Evolutionary conservation across 148 eudicot species (phyloP).

Genomic region (Polygonum aviculare): DNA sequence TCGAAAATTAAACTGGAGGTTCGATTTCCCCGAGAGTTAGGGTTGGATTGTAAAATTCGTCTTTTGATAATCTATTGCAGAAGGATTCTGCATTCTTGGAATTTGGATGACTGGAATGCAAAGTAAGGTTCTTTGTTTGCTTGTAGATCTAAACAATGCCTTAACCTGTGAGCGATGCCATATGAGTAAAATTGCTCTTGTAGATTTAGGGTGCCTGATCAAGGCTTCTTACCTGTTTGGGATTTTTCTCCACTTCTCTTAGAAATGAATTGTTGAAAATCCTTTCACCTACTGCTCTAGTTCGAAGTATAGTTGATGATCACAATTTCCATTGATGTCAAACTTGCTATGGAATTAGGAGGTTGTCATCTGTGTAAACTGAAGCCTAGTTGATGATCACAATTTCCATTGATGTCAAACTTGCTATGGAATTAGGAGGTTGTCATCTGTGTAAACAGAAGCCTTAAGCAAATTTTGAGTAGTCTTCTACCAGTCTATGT

Average conservation of each 20-base stretch:
- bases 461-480: not conserved
- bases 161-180: not conserved
- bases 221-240: not conserved
- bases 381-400: not conserved
- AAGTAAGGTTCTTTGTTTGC: not conserved
- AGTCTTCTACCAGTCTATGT: not conserved
- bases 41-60: not conserved
- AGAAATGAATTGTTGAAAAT: not conserved
- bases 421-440: not conserved
- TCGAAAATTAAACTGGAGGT: not conserved
- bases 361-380: not conserved
- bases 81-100: not conserved
- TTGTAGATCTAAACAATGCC: not conserved
- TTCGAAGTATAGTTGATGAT: not conserved
- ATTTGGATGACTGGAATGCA: not conserved
- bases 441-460: not conserved
- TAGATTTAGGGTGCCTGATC: not conserved
- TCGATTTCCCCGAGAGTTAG: not conserved
- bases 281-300: not conserved
- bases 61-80: not conserved
- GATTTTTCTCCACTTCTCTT: not conserved
- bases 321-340: not conserved
- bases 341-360: not conserved
- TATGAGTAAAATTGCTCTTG: not conserved
- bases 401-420: not conserved